phyloP scores from a whole-genome alignment of 352 stramenopile species.

The Globisporangium spinosum region DNA sequence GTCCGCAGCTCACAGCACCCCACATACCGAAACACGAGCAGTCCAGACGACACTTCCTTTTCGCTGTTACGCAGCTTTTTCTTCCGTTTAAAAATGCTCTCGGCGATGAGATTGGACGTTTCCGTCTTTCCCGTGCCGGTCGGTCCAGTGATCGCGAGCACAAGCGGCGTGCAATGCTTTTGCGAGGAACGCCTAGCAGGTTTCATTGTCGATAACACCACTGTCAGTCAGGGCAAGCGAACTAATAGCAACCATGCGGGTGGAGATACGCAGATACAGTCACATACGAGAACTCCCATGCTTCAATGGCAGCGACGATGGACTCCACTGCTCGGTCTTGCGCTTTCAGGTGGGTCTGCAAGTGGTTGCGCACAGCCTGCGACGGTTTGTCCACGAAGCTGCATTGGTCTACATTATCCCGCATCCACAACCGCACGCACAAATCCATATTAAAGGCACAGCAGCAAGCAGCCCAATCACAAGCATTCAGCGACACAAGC shows the following conservation, averaged over 20 bases:
- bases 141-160: conserved; percentile 86
- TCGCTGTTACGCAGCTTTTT: conserved; percentile 68
- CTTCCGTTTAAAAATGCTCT: conserved; percentile 80
- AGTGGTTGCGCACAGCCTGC: conserved; percentile 42
- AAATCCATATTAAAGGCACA: background rate
- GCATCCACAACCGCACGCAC: background rate
- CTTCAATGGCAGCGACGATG: conserved; percentile 66
- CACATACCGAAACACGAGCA: conserved; percentile 35
- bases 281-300: conserved; percentile 80
- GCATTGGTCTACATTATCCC: conserved; percentile 47
- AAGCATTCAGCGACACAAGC: background rate
- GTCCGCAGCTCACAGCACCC: background rate
- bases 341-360: conserved; percentile 54
- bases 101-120: conserved; percentile 78
- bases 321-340: conserved; percentile 63
- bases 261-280: too few relatives aligned
- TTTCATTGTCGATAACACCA: background rate
- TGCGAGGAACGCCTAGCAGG: conserved; percentile 35
- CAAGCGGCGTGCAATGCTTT: conserved; percentile 68
- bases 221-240: conserved; percentile 6
- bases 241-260: background rate
- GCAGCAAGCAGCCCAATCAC: background rate
- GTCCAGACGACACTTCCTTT: conserved; percentile 55
- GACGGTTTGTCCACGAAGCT: conserved; percentile 68
- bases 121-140: conserved; percentile 91